Conservation (phyloP, 2,329 filamentous ascomycete genomes). For the Fusarium duplospermum region DNA sequence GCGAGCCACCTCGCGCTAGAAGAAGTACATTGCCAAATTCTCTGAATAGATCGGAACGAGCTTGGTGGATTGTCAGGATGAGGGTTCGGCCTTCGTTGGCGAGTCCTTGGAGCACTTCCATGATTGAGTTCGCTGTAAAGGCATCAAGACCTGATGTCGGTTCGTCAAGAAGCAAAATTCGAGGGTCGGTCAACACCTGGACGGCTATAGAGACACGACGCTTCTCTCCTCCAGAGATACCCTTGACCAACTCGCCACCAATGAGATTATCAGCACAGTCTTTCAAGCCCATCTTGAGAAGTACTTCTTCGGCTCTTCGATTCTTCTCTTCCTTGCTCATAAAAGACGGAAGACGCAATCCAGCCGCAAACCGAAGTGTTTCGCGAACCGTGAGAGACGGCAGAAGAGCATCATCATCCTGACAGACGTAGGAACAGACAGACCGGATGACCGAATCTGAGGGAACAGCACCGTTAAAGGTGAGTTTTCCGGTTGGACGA, state of each 20-base stretch:
- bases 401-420: conserved; percentile 81
- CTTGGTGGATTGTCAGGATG: conserved; percentile 83
- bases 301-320: conserved; percentile 75
- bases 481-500: conserved; percentile 69
- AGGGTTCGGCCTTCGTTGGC: conserved; percentile 80
- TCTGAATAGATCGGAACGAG: conserved; percentile 77
- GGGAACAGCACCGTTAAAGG: conserved; percentile 76
- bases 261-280: conserved; percentile 82
- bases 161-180: conserved; percentile 79
- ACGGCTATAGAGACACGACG: conserved; percentile 81
- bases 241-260: conserved; percentile 78
- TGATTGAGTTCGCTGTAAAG: conserved; percentile 81
- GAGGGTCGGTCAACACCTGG: conserved; percentile 80
- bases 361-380: conserved; percentile 77
- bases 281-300: conserved; percentile 81
- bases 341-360: conserved; percentile 75
- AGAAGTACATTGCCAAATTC: conserved; percentile 79
- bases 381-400: conserved; percentile 81
- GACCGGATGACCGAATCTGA: conserved; percentile 77
- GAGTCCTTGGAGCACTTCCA: conserved; percentile 77
- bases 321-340: conserved; percentile 77
- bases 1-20: conserved; percentile 75
- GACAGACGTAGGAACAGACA: conserved; percentile 80
- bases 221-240: conserved; percentile 84
- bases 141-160: conserved; percentile 82